A percentile compares a stretch with the other conserved stretches of the same genome.
phyloP scores from a whole-genome alignment of 2,329 filamentous ascomycete genomes.

The Pseudohalonectria lignicola region DNA sequence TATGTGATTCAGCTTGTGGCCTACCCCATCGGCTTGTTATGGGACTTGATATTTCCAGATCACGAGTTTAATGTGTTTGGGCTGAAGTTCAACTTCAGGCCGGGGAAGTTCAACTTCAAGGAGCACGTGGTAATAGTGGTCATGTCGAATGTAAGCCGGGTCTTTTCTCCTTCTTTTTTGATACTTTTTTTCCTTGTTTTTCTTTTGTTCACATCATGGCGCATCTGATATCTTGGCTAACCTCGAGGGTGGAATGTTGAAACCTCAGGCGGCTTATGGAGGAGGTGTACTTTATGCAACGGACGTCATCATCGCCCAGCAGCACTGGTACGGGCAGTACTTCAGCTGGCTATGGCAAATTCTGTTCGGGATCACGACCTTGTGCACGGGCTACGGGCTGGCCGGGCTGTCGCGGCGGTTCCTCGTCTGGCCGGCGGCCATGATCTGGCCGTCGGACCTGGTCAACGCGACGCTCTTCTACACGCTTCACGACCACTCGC shows the following conservation, averaged over 20 bases:
- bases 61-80: conserved; percentile 39
- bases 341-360: conserved; percentile 49
- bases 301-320: conserved; percentile 37
- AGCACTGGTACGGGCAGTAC: conserved; percentile 38
- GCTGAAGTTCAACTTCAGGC: conserved; percentile 42
- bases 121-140: conserved; percentile 51
- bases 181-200: background rate
- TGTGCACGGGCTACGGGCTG: conserved; percentile 53
- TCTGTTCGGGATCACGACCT: conserved; percentile 47
- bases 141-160: conserved; percentile 47
- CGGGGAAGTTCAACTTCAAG: conserved; percentile 50
- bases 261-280: conserved; percentile 46
- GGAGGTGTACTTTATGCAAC: conserved; percentile 47
- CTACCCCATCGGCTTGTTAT: conserved; percentile 44
- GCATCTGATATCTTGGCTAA: no score
- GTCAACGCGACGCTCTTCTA: conserved; percentile 54
- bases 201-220: background rate
- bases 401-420: conserved; percentile 49
- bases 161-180: background rate
- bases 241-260: no score
- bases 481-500: conserved; percentile 48
- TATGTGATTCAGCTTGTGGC: conserved; percentile 52
- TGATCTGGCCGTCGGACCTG: conserved; percentile 53
- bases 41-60: conserved; percentile 44
- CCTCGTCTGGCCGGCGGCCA: conserved; percentile 48